Percentiles rank a stretch among this genome's conserved stretches.
These are phyloP conservation scores for Fusarium tuaranense DNA, from an alignment of 2,329 filamentous ascomycete species.

Conservation along the genomic window DNA sequence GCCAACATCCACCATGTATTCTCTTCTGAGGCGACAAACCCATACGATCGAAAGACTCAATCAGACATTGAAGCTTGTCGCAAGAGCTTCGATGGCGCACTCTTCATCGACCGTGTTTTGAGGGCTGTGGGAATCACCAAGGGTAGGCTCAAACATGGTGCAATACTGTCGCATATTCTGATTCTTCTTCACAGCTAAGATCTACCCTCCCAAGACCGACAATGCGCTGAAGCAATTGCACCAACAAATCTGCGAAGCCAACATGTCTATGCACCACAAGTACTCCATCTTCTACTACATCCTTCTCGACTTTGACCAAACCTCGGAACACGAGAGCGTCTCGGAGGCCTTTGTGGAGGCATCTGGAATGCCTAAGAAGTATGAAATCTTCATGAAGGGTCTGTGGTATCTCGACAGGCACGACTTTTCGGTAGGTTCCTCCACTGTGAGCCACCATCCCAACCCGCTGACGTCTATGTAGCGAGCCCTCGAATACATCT, in stretches of 20 bases:
- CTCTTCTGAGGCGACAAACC: conserved; percentile 66
- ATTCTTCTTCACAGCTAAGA: conserved; percentile 60
- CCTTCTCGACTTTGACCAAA: conserved; percentile 77
- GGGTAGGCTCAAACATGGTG: conserved; percentile 57
- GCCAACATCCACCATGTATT: conserved; percentile 78
- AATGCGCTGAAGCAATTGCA: conserved; percentile 76
- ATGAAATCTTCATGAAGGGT: conserved; percentile 84
- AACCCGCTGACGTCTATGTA: conserved; percentile 45
- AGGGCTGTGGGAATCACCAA: conserved; percentile 76
- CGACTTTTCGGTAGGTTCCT: conserved; percentile 68
- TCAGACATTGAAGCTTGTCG: conserved; percentile 75
- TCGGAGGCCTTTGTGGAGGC: conserved; percentile 69
- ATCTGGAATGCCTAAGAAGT: conserved; percentile 78
- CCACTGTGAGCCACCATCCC: no score
- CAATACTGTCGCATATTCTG: neutral
- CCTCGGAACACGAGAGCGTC: conserved; percentile 61
- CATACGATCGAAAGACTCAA: conserved; percentile 71
- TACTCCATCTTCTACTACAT: conserved; percentile 87
- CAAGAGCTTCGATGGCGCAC: conserved; percentile 73
- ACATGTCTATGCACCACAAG: conserved; percentile 79
- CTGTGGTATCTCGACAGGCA: conserved; percentile 83
- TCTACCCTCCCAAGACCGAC: conserved; percentile 81
- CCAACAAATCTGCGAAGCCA: conserved; percentile 73
- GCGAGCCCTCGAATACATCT: conserved; percentile 79
- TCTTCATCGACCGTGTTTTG: conserved; percentile 85